Conservation (phyloP, 1,284 basidiomycete genomes). For the Microbotryomycetes sp. region DNA sequence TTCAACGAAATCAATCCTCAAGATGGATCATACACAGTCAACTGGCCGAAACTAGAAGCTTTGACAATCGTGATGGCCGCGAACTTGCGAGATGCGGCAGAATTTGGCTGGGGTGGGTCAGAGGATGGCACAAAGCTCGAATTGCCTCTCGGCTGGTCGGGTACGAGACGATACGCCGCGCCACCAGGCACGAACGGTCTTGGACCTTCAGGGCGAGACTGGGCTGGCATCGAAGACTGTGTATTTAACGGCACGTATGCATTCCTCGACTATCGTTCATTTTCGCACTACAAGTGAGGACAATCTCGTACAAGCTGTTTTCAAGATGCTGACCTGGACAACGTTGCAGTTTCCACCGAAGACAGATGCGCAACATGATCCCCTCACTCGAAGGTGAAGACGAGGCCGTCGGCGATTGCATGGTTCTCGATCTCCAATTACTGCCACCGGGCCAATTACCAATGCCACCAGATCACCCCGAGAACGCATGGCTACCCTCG, state of each 20-base stretch:
- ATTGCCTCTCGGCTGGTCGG: background rate
- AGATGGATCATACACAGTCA: constrained; percentile 12
- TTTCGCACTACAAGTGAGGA: constrained; percentile 5
- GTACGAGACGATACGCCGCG: constrained; percentile 4
- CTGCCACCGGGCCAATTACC: constrained; percentile 19
- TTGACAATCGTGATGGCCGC: constrained; percentile 7
- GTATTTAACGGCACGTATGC: constrained; percentile 12
- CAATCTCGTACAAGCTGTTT: background rate
- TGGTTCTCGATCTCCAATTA: constrained; percentile 17
- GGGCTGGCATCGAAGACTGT: constrained; percentile 20
- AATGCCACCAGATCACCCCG: background rate
- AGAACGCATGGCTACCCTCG: background rate
- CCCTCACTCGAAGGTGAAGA: constrained; percentile 17
- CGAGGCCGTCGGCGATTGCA: constrained; percentile 28
- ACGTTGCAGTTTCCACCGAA: constrained; percentile 9
- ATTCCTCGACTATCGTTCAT: constrained; percentile 21
- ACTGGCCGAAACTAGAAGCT: constrained; percentile 22
- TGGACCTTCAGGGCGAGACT: constrained; percentile 5
- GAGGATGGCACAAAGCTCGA: background rate
- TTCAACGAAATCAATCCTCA: background rate
- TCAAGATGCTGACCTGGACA: background rate
- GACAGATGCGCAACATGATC: background rate
- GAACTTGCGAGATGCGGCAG: constrained; percentile 14
- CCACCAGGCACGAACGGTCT: background rate
- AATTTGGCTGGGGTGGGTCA: constrained; percentile 5